Evolutionary conservation across 2,329 filamentous ascomycete genomes (phyloP), one percentile per base, ranked within the genome.

Genomic region (Aspergillus sp.): DNA sequence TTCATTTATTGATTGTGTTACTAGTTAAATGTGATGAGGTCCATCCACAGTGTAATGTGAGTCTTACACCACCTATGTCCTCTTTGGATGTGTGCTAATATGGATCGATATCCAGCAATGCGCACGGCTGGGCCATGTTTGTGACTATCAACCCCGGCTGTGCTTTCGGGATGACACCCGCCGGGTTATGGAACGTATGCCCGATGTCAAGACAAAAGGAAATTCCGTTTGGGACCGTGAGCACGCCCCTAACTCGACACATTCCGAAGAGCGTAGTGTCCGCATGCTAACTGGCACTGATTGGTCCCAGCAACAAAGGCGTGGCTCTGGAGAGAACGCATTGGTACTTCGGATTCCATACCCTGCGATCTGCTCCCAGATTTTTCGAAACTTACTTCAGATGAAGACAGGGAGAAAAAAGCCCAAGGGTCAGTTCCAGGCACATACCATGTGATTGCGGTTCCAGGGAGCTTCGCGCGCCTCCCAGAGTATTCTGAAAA

Each of bases 351-450:
- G 18, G 69, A 69, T 51, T 72, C 72, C 30, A 65, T 63, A 13
- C 58, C 62, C 11, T 66, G 73, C 20, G 81, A 85, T 64, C 68
- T 76, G n/a, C 71, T 85, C 12, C 83, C 83, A 18, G 79, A 80
- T 2, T 86, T 85, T 67, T 69, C 78, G 32, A 68, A 72, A 13
- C 74, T 86, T 53, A 81, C 76, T 1, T 84, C 76, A 26, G 83
- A 86, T 59, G 82, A 84, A 62, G 83, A 85, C 26, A 75, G 83
- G 41, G 83, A 86, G 65, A 77, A 73, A 57, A 85, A 85, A 65
- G 83, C 83, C 15, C 76, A 80, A 51, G 71, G 71, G 7, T 74
- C 75, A 38, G 71, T 69, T 34, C 82, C 83, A 1, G 83, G 83
- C 15, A 84, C 81, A 2, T 85, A 81, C 66, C 76, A 81, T 65